phyloP scores from a whole-genome alignment of 805 yeast species.

The Hanseniaspora occidentalis region DNA sequence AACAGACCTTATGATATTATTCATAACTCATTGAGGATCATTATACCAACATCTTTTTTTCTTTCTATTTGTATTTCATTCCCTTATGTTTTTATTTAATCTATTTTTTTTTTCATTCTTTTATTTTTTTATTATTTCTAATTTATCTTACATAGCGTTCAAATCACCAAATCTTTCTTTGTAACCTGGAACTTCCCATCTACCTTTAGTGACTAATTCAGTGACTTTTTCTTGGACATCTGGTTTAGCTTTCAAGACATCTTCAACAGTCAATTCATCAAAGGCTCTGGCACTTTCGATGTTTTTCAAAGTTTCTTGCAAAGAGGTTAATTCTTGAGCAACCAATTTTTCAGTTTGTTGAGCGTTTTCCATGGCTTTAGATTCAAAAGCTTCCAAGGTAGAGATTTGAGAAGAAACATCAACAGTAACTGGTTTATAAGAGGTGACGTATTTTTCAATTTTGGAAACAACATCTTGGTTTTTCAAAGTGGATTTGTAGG shows the following conservation, averaged over 20 bases:
- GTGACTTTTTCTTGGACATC: constrained; percentile 92
- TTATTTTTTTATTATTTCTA: background rate
- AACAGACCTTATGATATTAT: too few species aligned
- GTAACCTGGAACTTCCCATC: constrained; percentile 97
- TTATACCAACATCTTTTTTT: too few species aligned
- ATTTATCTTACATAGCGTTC: constrained; percentile 57
- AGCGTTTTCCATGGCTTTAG: constrained; percentile 92
- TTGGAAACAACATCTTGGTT: constrained; percentile 70
- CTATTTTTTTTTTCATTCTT: background rate
- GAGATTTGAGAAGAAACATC: constrained; percentile 83
- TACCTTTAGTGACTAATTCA: constrained; percentile 83
- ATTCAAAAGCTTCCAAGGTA: constrained; percentile 86
- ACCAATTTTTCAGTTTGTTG: constrained; percentile 85
- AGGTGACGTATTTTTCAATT: constrained; percentile 61
- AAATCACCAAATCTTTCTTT: constrained; percentile 96
- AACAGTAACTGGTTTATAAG: constrained; percentile 74
- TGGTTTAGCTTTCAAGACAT: constrained; percentile 90
- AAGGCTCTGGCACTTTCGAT: constrained; percentile 96
- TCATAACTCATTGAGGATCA: too few species aligned
- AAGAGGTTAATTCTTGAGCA: constrained; percentile 69
- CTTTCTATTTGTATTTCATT: too few species aligned
- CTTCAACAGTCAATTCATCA: constrained; percentile 92
- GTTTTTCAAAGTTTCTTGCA: constrained; percentile 80
- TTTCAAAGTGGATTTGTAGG: constrained; percentile 71
- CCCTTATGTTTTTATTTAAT: background rate